Conservation (phyloP, 2,329 filamentous ascomycete species). For the Alternaria sp. region DNA sequence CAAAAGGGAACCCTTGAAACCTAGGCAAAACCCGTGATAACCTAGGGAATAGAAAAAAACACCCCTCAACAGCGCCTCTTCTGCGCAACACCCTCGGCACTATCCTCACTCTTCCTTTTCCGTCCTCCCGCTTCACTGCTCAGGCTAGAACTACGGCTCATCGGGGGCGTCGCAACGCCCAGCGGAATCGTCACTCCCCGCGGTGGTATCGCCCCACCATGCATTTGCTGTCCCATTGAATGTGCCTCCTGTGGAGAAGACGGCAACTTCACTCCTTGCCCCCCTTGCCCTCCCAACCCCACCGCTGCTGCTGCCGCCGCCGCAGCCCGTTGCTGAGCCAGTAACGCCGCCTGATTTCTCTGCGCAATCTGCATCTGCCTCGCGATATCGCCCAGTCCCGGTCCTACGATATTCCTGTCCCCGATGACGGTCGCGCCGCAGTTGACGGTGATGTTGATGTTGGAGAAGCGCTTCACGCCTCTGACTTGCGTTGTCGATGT, state of each 20-base stretch:
- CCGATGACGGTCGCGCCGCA: slow-evolving; percentile 48
- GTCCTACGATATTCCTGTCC: slow-evolving; percentile 48
- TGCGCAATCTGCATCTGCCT: slow-evolving; percentile 45
- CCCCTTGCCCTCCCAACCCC: not conserved
- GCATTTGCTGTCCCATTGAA: no score
- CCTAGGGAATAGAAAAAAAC: no score
- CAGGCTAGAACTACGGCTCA: slow-evolving; percentile 41
- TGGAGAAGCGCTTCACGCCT: slow-evolving; percentile 21
- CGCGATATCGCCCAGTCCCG: slow-evolving; percentile 45
- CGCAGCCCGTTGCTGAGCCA: slow-evolving; percentile 21
- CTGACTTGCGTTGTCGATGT: slow-evolving; percentile 16
- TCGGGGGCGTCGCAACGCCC: slow-evolving; percentile 34
- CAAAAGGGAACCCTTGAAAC: no score
- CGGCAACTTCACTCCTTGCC: not conserved
- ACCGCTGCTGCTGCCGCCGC: not conserved
- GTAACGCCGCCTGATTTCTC: slow-evolving; percentile 31
- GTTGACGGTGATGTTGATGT: slow-evolving; percentile 45
- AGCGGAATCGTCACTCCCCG: no score
- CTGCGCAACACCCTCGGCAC: slow-evolving; percentile 17
- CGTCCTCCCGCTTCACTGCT: slow-evolving; percentile 27
- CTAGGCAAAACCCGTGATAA: no score
- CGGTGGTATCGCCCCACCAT: no score
- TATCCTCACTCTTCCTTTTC: slow-evolving; percentile 44
- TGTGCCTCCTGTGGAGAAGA: no score
- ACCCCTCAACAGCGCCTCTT: slow-evolving; percentile 32